A percentile compares a stretch with the other conserved stretches of the same genome.
These are phyloP conservation scores for Pezizomycotina sp. DNA, from an alignment of 2,329 filamentous ascomycete species.

Conservation along the genomic window DNA sequence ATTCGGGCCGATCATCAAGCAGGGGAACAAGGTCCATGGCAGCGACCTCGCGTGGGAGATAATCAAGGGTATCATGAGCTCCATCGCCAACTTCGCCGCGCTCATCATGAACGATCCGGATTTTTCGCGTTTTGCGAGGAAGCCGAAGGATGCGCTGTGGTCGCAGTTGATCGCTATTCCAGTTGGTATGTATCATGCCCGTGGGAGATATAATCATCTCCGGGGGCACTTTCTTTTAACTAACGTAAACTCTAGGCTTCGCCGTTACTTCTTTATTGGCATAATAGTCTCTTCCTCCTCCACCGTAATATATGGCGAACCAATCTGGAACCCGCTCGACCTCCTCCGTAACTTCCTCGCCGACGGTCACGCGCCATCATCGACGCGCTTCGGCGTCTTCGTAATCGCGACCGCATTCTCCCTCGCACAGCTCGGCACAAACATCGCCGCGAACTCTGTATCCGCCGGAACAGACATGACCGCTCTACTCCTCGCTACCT, in stretches of 20 bases:
- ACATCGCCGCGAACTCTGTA: conserved; percentile 74
- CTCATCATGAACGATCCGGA: conserved; percentile 45
- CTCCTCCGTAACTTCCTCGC: conserved; percentile 51
- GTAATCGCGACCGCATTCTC: conserved; percentile 54
- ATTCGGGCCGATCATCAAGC: conserved; percentile 63
- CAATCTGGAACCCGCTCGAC: conserved; percentile 58
- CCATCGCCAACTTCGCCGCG: conserved; percentile 80
- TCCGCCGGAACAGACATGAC: conserved; percentile 72
- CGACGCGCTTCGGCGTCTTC: conserved; percentile 58
- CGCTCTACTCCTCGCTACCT: conserved; percentile 63
- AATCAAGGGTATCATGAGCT: conserved; percentile 70
- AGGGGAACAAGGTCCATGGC: conserved; percentile 46
- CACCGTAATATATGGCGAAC: conserved; percentile 46
- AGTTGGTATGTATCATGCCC: conserved; percentile 33
- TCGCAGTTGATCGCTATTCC: conserved; percentile 64
- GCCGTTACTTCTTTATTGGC: conserved; percentile 52
- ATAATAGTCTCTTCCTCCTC: conserved; percentile 63
- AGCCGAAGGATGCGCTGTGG: conserved; percentile 60
- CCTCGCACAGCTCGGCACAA: conserved; percentile 68
- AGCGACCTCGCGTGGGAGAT: conserved; percentile 63
- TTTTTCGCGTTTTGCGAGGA: conserved; percentile 48
- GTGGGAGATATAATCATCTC: too few relatives aligned
- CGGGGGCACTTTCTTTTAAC: too few relatives aligned
- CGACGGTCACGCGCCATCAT: conserved; percentile 45
- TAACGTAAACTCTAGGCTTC: conserved; percentile 4